Conservation (phyloP, 768 basidiomycete genomes). For the Lentinula lateritia region DNA sequence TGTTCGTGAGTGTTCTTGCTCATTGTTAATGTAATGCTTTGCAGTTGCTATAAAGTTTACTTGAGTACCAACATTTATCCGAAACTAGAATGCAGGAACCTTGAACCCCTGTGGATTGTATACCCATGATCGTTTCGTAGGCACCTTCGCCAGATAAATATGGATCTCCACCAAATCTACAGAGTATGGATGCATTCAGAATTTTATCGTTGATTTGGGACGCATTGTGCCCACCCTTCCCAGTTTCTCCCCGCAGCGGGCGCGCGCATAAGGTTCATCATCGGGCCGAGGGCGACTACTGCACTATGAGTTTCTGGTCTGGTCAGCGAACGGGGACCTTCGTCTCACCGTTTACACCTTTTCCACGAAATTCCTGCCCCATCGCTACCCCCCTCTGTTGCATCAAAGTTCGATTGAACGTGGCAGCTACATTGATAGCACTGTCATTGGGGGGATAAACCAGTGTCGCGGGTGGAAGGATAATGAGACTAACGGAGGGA, state of each 20-base stretch:
- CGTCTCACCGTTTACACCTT: conserved; percentile 42
- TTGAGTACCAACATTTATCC: background rate
- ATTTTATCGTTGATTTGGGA: background rate
- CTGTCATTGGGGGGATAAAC: conserved; percentile 17
- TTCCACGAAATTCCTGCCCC: conserved; percentile 55
- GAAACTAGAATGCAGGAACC: conserved; percentile 15
- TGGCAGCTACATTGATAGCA: conserved; percentile 46
- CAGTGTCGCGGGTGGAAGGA: background rate
- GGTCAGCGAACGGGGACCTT: background rate
- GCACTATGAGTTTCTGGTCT: background rate
- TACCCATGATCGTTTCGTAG: conserved; percentile 46
- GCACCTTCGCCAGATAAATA: conserved; percentile 50
- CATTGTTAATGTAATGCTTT: conserved; percentile 43
- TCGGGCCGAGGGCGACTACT: conserved; percentile 38
- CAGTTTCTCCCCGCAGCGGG: conserved; percentile 47
- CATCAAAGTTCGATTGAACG: conserved; percentile 53
- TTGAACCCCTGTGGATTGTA: conserved; percentile 48
- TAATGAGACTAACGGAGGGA: conserved; percentile 35
- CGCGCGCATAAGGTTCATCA: conserved; percentile 37
- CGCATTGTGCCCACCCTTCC: conserved; percentile 34
- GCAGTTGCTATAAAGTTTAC: conserved; percentile 24
- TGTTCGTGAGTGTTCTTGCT: conserved; percentile 43
- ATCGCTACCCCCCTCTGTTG: conserved; percentile 49
- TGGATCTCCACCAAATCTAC: conserved; percentile 46
- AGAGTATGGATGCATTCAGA: background rate